Percentiles rank a stretch among this genome's conserved stretches.
Conservation (phyloP, 1,284 basidiomycete species). For the Cryptococcus sp. region DNA sequence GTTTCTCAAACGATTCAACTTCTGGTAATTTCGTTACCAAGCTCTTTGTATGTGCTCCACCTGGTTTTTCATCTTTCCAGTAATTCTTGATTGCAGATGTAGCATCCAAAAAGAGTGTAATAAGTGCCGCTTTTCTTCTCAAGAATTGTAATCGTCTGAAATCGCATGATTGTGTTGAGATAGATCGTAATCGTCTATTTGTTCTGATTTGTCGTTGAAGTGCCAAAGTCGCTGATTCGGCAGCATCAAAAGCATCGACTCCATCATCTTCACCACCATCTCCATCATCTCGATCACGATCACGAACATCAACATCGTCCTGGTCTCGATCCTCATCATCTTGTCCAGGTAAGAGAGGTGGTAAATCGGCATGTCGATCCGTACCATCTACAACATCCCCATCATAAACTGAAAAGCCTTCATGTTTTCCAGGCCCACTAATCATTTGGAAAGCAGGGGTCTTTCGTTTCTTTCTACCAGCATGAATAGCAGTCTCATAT, state of each 20-base stretch:
- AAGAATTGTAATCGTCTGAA: background rate
- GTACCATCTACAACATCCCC: background rate
- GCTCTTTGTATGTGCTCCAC: background rate
- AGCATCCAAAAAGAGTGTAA: background rate
- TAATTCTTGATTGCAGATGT: background rate
- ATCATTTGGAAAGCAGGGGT: background rate
- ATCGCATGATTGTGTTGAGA: background rate
- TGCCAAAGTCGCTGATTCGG: too few species aligned
- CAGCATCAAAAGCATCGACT: background rate
- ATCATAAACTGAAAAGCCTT: background rate
- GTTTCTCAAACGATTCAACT: background rate
- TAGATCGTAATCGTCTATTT: background rate
- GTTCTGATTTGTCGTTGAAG: too few species aligned
- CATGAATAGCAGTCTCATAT: background rate
- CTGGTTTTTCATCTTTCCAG: background rate
- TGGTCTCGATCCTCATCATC: too few species aligned
- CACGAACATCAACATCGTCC: conserved; percentile 8
- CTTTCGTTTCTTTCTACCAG: background rate
- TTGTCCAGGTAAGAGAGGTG: background rate
- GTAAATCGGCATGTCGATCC: background rate
- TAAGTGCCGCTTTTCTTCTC: background rate
- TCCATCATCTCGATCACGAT: conserved; percentile 1
- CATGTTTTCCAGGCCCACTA: too few species aligned
- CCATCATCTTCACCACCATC: background rate
- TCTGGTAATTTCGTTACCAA: background rate